phyloP scores from a whole-genome alignment of 2,329 filamentous ascomycete species.

The Calonectria hongkongensis region DNA sequence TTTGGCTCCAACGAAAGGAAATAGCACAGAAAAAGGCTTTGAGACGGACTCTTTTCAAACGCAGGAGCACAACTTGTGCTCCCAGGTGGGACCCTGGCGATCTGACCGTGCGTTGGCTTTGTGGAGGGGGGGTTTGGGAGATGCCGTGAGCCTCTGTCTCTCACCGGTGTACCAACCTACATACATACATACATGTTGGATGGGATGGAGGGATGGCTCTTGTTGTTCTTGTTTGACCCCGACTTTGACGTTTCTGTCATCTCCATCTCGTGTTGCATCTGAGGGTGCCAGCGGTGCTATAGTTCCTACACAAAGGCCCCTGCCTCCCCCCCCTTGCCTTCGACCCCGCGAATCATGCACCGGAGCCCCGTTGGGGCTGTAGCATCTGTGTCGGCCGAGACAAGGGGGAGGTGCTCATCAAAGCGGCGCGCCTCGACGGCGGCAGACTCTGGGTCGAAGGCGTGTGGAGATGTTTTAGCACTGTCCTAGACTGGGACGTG shows the following conservation, averaged over 20 bases:
- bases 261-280: slow-evolving; percentile 49
- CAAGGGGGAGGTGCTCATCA: slow-evolving; percentile 31
- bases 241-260: slow-evolving; percentile 42
- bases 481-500: slow-evolving; percentile 7
- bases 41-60: neutral
- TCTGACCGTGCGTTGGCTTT: slow-evolving; percentile 25
- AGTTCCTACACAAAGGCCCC: slow-evolving; percentile 33
- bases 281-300: slow-evolving; percentile 18
- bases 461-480: slow-evolving; percentile 15
- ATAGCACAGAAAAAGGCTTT: neutral
- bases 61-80: slow-evolving; percentile 1
- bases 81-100: slow-evolving; percentile 17
- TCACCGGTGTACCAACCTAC: slow-evolving; percentile 27
- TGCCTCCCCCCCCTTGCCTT: neutral
- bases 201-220: neutral
- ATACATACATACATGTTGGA: neutral
- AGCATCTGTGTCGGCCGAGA: slow-evolving; percentile 45
- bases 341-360: slow-evolving; percentile 37
- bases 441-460: slow-evolving; percentile 17
- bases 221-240: neutral
- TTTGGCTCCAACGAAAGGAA: slow-evolving; percentile 5
- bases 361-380: slow-evolving; percentile 44
- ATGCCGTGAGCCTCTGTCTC: neutral
- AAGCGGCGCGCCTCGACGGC: slow-evolving; percentile 20
- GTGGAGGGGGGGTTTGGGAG: slow-evolving; percentile 8